Conservation (phyloP, 192 early-diverging fungal species). For the Funneliformis mosseae region DNA sequence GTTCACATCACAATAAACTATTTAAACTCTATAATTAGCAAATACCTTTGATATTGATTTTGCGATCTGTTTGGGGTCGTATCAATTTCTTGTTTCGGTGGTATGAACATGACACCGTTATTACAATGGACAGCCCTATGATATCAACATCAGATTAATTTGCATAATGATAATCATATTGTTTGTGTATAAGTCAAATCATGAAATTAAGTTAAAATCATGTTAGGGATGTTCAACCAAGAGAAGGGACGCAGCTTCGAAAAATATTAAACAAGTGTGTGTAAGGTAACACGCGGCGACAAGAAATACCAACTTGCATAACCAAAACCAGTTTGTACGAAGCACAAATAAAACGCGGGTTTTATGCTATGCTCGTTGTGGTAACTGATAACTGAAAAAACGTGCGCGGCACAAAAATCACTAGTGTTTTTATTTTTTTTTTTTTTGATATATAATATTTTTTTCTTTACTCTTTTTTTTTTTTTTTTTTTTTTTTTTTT, state of each 20-base stretch:
- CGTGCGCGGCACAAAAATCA: not conserved
- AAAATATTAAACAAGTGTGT: not conserved
- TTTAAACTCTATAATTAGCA: not conserved
- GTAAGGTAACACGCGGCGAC: conserved; percentile 31
- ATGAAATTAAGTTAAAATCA: not conserved
- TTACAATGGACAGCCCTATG: conserved; percentile 22
- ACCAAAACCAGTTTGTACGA: conserved; percentile 30
- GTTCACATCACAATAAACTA: not conserved
- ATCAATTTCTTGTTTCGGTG: conserved; percentile 22
- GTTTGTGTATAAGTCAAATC: not conserved
- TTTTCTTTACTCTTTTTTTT: not conserved
- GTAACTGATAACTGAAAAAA: not conserved
- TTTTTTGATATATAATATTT: too few species aligned
- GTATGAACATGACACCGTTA: not conserved
- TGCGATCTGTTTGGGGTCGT: not conserved
- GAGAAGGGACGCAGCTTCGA: not conserved
- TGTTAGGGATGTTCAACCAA: not conserved
- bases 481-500: not conserved
- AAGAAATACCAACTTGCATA: conserved; percentile 22
- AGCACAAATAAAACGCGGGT: conserved; percentile 16
- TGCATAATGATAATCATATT: not conserved
- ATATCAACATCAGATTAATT: not conserved
- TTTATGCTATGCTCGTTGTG: not conserved
- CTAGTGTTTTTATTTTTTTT: conserved; percentile 2
- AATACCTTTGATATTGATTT: conserved; percentile 11